Evolutionary conservation across 371 early-diverging fungal genomes (phyloP).

Genomic region (Mortierella sp.): DNA sequence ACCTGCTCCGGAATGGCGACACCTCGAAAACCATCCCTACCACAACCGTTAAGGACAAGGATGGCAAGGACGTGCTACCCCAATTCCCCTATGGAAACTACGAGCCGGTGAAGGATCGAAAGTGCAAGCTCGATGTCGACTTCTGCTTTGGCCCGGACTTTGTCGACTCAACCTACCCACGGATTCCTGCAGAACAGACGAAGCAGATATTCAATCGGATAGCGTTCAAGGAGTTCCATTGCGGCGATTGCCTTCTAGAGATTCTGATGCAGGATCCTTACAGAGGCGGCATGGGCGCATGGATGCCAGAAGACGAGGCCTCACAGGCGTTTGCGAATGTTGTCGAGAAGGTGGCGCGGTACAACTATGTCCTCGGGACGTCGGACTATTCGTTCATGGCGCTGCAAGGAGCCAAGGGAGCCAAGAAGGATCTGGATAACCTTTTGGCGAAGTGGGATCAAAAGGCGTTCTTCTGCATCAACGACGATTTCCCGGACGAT

Average conservation of each 20-base stretch:
- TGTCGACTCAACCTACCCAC: background rate
- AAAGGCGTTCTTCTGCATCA: conserved; percentile 46
- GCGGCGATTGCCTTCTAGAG: conserved; percentile 45
- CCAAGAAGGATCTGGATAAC: conserved; percentile 15
- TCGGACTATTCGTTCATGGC: conserved; percentile 45
- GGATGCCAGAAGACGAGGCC: conserved; percentile 33
- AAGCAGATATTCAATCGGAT: conserved; percentile 29
- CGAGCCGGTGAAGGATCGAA: conserved; percentile 25
- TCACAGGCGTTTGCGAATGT: conserved; percentile 30
- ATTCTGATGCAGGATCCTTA: conserved; percentile 36
- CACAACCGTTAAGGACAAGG: background rate
- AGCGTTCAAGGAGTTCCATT: conserved; percentile 37
- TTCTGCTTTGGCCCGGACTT: conserved; percentile 50
- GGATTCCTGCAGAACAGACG: conserved; percentile 1
- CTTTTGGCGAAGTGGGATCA: conserved; percentile 14
- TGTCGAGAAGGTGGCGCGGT: conserved; percentile 11
- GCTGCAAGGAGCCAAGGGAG: conserved; percentile 4
- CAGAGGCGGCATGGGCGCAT: conserved; percentile 32
- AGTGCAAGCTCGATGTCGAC: conserved; percentile 32
- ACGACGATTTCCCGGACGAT: conserved; percentile 44
- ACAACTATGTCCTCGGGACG: conserved; percentile 51
- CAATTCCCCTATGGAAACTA: conserved; percentile 36
- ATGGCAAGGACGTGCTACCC: conserved; percentile 5
- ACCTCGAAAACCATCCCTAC: conserved; percentile 39
- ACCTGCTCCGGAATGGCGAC: conserved; percentile 16